Evolutionary conservation across 805 yeast species (phyloP).

Genomic region (Barnettozyma siamensis): DNA sequence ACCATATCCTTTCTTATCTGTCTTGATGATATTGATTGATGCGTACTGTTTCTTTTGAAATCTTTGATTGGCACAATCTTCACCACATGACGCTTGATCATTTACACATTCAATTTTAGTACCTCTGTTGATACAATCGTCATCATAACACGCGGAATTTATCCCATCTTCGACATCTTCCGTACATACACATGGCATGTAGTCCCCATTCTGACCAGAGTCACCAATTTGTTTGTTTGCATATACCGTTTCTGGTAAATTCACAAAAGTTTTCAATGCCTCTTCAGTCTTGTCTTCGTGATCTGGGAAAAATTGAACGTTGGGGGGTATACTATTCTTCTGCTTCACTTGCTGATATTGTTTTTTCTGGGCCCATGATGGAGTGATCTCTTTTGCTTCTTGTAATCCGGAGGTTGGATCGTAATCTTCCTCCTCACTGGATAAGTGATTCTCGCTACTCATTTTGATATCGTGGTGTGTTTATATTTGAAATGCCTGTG

Average conservation of each 20-base stretch:
- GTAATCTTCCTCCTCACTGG: constrained; percentile 17
- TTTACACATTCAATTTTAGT: constrained; percentile 89
- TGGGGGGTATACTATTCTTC: constrained; percentile 19
- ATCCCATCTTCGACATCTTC: constrained; percentile 41
- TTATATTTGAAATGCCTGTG: not conserved
- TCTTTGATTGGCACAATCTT: constrained; percentile 77
- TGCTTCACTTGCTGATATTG: constrained; percentile 12
- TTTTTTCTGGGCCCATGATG: constrained; percentile 12
- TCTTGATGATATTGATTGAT: constrained; percentile 69
- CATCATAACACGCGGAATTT: constrained; percentile 73
- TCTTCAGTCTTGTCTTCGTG: constrained; percentile 59
- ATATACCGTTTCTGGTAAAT: constrained; percentile 57
- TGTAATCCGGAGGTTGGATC: constrained; percentile 11
- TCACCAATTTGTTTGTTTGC: constrained; percentile 56
- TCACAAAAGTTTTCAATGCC: constrained; percentile 55
- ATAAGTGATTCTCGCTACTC: constrained; percentile 1
- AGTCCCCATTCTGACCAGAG: constrained; percentile 67
- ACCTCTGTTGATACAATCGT: constrained; percentile 87
- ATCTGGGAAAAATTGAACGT: constrained; percentile 24
- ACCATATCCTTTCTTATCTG: constrained; percentile 87
- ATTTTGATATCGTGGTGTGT: too few relatives aligned
- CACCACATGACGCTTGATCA: constrained; percentile 65
- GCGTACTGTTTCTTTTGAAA: constrained; percentile 78
- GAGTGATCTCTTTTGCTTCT: not conserved
- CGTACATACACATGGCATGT: constrained; percentile 86